A percentile compares a stretch with the other conserved stretches of the same genome.
Conservation (phyloP, 106 monocot species). For the Dendrobium nobile region DNA sequence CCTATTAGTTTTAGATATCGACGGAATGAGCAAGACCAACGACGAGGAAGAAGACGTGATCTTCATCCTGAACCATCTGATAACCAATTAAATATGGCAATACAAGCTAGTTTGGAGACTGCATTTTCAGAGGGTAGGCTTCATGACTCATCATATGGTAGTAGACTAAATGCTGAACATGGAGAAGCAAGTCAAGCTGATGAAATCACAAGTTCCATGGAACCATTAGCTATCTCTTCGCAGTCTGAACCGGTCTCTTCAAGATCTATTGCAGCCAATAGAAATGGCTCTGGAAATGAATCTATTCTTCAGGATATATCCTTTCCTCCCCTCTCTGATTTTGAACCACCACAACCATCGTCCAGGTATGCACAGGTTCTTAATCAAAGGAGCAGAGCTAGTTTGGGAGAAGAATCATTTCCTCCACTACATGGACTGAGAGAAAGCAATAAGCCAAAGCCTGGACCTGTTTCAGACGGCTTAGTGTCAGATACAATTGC, state of each 20-base stretch:
- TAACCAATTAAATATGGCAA: slow-evolving; percentile 33
- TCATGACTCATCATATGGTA: slow-evolving; percentile 26
- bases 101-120: slow-evolving; percentile 55
- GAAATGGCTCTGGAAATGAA: slow-evolving; percentile 22
- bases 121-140: slow-evolving; percentile 25
- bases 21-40: slow-evolving; percentile 58
- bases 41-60: slow-evolving; percentile 63
- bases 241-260: slow-evolving; percentile 16
- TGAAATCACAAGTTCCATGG: slow-evolving; percentile 20
- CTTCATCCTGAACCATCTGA: slow-evolving; percentile 32
- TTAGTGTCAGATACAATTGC: slow-evolving; percentile 34
- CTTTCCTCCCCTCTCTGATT: slow-evolving; percentile 72
- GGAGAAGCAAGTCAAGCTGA: slow-evolving; percentile 19
- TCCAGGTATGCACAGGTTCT: slow-evolving; percentile 60
- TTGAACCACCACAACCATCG: slow-evolving; percentile 40
- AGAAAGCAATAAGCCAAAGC: slow-evolving; percentile 23
- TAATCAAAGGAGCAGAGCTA: slow-evolving; percentile 24
- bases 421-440: slow-evolving; percentile 74
- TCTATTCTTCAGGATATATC: slow-evolving; percentile 52
- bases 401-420: slow-evolving; percentile 59
- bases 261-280: slow-evolving; percentile 5
- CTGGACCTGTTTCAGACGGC: slow-evolving; percentile 18
- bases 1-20: slow-evolving; percentile 91
- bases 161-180: slow-evolving; percentile 6
- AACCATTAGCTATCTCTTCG: slow-evolving; percentile 25